phyloP scores from a whole-genome alignment of 352 stramenopile species.

The Pythium insidiosum region DNA sequence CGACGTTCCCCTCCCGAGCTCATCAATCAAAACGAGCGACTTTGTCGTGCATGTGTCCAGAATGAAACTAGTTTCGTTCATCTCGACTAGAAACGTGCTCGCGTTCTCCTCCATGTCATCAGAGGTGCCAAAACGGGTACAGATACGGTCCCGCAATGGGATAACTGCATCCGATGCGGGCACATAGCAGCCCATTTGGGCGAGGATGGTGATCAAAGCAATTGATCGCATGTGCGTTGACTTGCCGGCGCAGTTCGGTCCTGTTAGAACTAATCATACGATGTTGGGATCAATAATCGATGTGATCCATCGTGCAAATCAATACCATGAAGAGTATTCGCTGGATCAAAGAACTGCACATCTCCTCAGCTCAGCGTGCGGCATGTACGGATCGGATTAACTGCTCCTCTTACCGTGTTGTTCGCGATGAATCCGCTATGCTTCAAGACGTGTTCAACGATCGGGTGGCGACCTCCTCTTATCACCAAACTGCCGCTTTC shows the following conservation, averaged over 20 bases:
- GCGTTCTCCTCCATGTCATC: constrained; percentile 93
- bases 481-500: constrained; percentile 71
- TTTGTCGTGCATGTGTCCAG: constrained; percentile 56
- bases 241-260: constrained; percentile 88
- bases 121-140: constrained; percentile 87
- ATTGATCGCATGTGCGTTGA: constrained; percentile 83
- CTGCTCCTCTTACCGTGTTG: constrained; percentile 39
- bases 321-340: constrained; percentile 65
- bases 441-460: constrained; percentile 65
- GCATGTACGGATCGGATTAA: background rate
- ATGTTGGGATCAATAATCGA: constrained; percentile 2
- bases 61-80: constrained; percentile 86
- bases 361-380: no score
- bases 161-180: constrained; percentile 75
- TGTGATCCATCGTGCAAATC: background rate
- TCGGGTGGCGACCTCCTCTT: constrained; percentile 69
- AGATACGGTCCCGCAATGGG: constrained; percentile 83
- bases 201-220: constrained; percentile 86
- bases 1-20: constrained; percentile 85
- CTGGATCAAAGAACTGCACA: constrained; percentile 61
- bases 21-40: constrained; percentile 87
- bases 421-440: constrained; percentile 79
- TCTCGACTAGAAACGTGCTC: constrained; percentile 89
- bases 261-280: constrained; percentile 89
- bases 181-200: constrained; percentile 89